Base-by-base conservation (phyloP, 345 rosid species). In the Melastoma malabathricum region DNA sequence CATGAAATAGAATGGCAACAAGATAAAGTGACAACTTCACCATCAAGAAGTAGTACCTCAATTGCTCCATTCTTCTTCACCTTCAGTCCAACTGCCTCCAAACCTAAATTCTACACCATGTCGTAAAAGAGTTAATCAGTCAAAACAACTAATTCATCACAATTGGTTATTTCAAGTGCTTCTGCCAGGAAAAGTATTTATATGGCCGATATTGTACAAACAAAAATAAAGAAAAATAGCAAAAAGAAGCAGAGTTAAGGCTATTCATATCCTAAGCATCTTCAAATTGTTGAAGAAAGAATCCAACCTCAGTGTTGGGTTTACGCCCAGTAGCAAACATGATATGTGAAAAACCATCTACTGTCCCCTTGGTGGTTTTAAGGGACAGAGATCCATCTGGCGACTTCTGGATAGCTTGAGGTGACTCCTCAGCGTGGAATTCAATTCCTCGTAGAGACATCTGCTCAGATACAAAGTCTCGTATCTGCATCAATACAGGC, bases 291-390 rank as follows among this genome's bases (percentile, higher is more conserved):
- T 31, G 38, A 31, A 31, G 38, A 31, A 31, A 31, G 38, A 31
- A 31, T 31, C 38, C 38, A 31, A 90, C 98, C 98, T 80, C 84
- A 10, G 96, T 90, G 51, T 80, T 86, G 18, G 98, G 83, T 66
- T 74, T 74, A 31, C 98, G 92, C 56, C 98, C 98, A 46, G 96
- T 90, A 47, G 98, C 98, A 78, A 90, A 90, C 96, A 90, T 90
- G 19, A 90, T 49, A 67, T 90, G 98, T 2, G 98, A 90, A 71
- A 86, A 84, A 23, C 96, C 96, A 13, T 82, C 86, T 52, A 76
- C 44, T 27, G 92, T 84, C 69, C 94, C 98, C 71, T 75, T 83
- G 74, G 52, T 82, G 49, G 94, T 90, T 66, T 80, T 90, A 65
- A 90, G 74, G 48, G 98, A 82, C 9, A 86, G 59, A 4, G 82